A percentile compares a stretch with the other conserved stretches of the same genome.
Evolutionary conservation across 2,329 filamentous ascomycete genomes (phyloP).

Genomic region (Periconia sp.): DNA sequence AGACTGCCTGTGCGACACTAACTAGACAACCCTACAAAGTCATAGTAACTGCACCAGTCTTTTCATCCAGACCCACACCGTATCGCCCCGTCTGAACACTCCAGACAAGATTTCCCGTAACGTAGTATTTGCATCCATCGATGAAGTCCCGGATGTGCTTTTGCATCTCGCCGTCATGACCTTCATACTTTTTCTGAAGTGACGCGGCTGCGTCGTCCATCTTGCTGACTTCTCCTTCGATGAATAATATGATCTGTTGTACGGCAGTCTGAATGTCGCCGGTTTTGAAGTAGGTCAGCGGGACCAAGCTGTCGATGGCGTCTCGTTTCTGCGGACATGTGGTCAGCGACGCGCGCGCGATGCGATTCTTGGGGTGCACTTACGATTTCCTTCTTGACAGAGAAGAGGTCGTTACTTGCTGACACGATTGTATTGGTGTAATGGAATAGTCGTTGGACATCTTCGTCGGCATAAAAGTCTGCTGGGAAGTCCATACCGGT

Average conservation of each 20-base stretch:
- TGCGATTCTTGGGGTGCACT: too few relatives aligned
- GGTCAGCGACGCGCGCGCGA: too few relatives aligned
- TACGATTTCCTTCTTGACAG: conserved; percentile 9
- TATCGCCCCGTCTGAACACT: conserved; percentile 9
- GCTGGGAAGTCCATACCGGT: conserved; percentile 6
- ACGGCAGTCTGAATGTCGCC: conserved; percentile 8
- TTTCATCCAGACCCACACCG: conserved; percentile 5
- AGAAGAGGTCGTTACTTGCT: conserved; percentile 10
- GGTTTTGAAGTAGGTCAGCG: conserved; percentile 5
- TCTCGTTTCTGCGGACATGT: too few relatives aligned
- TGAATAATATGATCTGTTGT: conserved; percentile 4
- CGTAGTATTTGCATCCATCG: conserved; percentile 10
- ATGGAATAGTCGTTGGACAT: conserved; percentile 4
- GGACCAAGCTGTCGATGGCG: conserved; percentile 11
- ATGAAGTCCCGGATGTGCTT: conserved; percentile 4
- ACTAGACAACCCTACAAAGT: too few relatives aligned
- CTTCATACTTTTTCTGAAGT: conserved; percentile 1
- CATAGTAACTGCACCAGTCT: too few relatives aligned
- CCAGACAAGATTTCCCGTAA: conserved; percentile 10
- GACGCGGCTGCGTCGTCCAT: conserved; percentile 7
- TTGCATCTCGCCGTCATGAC: neutral
- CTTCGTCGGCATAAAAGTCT: conserved; percentile 4
- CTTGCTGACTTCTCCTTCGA: conserved; percentile 2
- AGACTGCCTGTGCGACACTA: too few relatives aligned
- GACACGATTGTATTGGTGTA: conserved; percentile 11